Evolutionary conservation across 2,329 filamentous ascomycete species (phyloP).

Genomic region (Nemania diffusa): DNA sequence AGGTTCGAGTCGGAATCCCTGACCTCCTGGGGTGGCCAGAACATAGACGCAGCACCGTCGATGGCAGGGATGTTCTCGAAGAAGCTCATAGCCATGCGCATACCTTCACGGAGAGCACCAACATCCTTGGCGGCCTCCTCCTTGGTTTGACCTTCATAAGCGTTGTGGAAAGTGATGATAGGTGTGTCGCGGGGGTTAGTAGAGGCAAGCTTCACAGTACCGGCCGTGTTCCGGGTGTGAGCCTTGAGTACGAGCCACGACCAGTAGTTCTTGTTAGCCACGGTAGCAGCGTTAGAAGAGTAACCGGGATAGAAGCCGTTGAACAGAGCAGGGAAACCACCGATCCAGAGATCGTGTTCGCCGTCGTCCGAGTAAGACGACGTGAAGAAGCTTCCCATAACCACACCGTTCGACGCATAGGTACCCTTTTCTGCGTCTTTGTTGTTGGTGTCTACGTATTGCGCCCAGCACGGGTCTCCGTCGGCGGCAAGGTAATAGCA

Average conservation of each 20-base stretch:
- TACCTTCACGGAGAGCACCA: constrained; percentile 65
- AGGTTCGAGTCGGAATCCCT: constrained; percentile 37
- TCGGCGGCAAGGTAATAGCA: constrained; percentile 50
- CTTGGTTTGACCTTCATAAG: constrained; percentile 57
- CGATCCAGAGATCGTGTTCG: constrained; percentile 51
- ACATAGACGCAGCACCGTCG: constrained; percentile 49
- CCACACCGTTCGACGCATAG: constrained; percentile 51
- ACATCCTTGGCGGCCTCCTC: constrained; percentile 60
- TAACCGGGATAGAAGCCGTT: constrained; percentile 55
- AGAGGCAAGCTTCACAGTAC: constrained; percentile 69
- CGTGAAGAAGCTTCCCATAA: constrained; percentile 46
- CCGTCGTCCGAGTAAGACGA: constrained; percentile 44
- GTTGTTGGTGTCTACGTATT: constrained; percentile 39
- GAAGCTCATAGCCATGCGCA: constrained; percentile 62
- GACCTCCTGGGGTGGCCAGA: constrained; percentile 41
- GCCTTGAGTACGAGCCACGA: constrained; percentile 63
- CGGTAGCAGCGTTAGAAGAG: constrained; percentile 45
- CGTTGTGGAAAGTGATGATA: constrained; percentile 71
- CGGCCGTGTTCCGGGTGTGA: constrained; percentile 67
- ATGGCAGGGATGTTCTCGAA: constrained; percentile 55
- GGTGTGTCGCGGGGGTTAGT: constrained; percentile 72
- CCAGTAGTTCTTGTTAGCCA: constrained; percentile 56
- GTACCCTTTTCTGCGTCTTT: constrained; percentile 43
- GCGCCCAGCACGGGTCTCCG: constrained; percentile 50
- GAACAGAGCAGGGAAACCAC: constrained; percentile 54